A percentile compares a stretch with the other conserved stretches of the same genome.
phyloP scores from a whole-genome alignment of 106 monocot genomes.

The Dioscorea dumetorum region DNA sequence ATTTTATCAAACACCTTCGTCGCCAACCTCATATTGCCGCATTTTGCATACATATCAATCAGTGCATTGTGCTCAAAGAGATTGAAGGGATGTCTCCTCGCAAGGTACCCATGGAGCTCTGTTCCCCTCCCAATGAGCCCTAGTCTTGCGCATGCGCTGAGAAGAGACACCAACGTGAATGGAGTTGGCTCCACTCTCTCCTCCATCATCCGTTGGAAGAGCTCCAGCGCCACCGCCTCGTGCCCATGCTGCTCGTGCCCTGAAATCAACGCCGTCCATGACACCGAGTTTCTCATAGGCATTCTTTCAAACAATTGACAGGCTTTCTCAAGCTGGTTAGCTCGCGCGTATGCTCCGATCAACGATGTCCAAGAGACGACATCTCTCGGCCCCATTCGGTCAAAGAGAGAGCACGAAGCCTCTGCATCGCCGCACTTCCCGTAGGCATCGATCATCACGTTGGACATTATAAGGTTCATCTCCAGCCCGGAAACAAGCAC shows the following conservation, averaged over 20 bases:
- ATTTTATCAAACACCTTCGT: constrained; percentile 31
- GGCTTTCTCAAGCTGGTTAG: constrained; percentile 24
- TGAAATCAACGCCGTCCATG: constrained; percentile 60
- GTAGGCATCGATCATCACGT: constrained; percentile 50
- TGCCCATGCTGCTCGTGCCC: constrained; percentile 46
- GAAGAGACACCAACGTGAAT: constrained; percentile 50
- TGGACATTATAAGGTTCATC: constrained; percentile 28
- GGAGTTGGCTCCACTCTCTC: constrained; percentile 25
- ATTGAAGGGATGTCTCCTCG: constrained; percentile 26
- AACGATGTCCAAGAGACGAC: constrained; percentile 57
- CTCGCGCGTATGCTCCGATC: constrained; percentile 24
- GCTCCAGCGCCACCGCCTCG: constrained; percentile 39
- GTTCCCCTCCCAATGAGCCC: constrained; percentile 39
- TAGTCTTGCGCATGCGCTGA: constrained; percentile 45
- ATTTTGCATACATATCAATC: constrained; percentile 75
- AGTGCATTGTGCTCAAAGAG: constrained; percentile 42
- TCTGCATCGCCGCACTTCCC: constrained; percentile 53
- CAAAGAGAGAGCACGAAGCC: constrained; percentile 22
- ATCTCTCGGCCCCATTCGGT: constrained; percentile 33
- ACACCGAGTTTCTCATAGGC: constrained; percentile 32
- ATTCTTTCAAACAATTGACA: constrained; percentile 28
- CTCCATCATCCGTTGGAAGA: constrained; percentile 51
- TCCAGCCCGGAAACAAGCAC: constrained; percentile 21
- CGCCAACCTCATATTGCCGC: constrained; percentile 47
- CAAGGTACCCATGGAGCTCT: constrained; percentile 38